These are phyloP conservation scores for Acer yangbiense DNA, from an alignment of 345 rosid species.

Conservation along the genomic window DNA sequence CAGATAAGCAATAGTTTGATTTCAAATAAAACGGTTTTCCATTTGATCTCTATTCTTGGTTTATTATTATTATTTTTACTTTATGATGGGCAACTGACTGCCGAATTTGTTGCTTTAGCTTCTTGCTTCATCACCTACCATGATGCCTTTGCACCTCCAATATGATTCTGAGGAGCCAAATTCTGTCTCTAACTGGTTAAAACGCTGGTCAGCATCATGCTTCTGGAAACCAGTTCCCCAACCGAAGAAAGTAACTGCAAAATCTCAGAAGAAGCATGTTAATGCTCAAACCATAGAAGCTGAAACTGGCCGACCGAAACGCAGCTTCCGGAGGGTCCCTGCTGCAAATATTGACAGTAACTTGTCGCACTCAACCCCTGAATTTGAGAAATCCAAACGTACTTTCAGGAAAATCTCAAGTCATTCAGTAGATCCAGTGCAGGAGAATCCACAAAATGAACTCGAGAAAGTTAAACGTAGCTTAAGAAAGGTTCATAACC, in stretches of 20 bases:
- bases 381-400: slow-evolving; percentile 73
- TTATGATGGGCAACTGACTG: slow-evolving; percentile 11
- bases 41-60: neutral
- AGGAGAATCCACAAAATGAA: slow-evolving; percentile 77
- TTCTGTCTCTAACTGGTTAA: slow-evolving; percentile 76
- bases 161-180: slow-evolving; percentile 62
- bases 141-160: slow-evolving; percentile 54
- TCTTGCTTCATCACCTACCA: slow-evolving; percentile 68
- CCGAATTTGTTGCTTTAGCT: slow-evolving; percentile 55
- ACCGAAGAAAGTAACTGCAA: slow-evolving; percentile 51
- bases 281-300: slow-evolving; percentile 49
- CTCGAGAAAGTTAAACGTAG: slow-evolving; percentile 90
- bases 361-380: slow-evolving; percentile 45
- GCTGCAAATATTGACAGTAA: slow-evolving; percentile 50
- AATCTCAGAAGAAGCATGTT: slow-evolving; percentile 53
- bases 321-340: slow-evolving; percentile 62
- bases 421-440: slow-evolving; percentile 56
- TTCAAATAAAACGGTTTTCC: neutral
- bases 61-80: neutral
- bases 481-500: slow-evolving; percentile 87
- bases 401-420: slow-evolving; percentile 58
- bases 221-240: slow-evolving; percentile 79
- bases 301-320: slow-evolving; percentile 64
- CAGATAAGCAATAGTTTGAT: neutral
- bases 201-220: slow-evolving; percentile 70